Evolutionary conservation across 1,284 basidiomycete species (phyloP).

Genomic region (Phellinidium pouzarii): DNA sequence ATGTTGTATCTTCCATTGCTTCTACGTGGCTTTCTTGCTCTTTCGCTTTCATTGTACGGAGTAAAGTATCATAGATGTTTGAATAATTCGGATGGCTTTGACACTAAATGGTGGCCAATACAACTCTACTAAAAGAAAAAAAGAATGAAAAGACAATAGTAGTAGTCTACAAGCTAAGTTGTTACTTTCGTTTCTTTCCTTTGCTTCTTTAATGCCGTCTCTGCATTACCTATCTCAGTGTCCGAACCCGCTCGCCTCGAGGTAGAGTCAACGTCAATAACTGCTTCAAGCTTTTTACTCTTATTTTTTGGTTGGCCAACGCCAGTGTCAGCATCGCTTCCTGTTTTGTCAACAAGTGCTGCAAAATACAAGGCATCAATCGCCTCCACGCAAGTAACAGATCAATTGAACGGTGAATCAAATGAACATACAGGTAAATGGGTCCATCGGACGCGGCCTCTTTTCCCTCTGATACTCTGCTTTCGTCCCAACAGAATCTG

Average conservation of each 20-base stretch:
- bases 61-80: constrained; percentile 4
- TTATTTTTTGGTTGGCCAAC: neutral
- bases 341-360: neutral
- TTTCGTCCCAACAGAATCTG: constrained; percentile 19
- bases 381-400: neutral
- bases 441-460: constrained; percentile 48
- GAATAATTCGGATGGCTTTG: neutral
- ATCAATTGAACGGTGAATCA: too few species aligned
- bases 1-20: constrained; percentile 2
- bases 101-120: neutral
- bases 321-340: neutral
- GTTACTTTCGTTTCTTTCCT: constrained; percentile 1
- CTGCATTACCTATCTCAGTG: neutral
- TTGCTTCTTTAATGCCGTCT: constrained; percentile 6
- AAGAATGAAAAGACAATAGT: too few species aligned
- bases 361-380: neutral
- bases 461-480: constrained; percentile 33
- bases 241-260: constrained; percentile 9
- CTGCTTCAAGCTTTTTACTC: constrained; percentile 8
- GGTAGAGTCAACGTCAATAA: constrained; percentile 3
- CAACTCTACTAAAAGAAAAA: too few species aligned
- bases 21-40: neutral
- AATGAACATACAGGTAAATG: constrained; percentile 58
- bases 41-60: neutral
- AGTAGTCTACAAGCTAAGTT: neutral